These are phyloP conservation scores for Stemphylium beticola DNA, from an alignment of 2,329 filamentous ascomycete genomes.

Conservation along the genomic window DNA sequence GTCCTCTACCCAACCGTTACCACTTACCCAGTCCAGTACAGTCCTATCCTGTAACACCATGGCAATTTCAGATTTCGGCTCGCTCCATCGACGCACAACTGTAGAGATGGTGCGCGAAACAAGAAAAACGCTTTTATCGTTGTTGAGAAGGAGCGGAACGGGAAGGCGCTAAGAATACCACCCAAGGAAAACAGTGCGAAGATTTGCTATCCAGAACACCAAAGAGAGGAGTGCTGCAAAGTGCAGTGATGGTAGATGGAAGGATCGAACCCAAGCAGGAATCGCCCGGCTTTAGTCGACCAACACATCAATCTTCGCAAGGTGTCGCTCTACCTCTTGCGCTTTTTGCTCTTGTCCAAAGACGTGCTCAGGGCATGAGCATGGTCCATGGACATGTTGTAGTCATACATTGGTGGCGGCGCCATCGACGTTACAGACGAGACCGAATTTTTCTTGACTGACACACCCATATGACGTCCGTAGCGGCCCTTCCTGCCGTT, in stretches of 20 bases:
- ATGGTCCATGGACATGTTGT: constrained; percentile 28
- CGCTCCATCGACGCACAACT: constrained; percentile 4
- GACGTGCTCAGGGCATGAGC: constrained; percentile 26
- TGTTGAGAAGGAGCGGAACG: constrained; percentile 16
- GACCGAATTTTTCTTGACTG: constrained; percentile 62
- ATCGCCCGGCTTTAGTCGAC: neutral
- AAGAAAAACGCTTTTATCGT: constrained; percentile 12
- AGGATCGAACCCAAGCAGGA: constrained; percentile 1
- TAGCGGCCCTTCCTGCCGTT: constrained; percentile 97
- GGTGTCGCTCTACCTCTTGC: constrained; percentile 61
- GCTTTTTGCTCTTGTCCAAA: constrained; percentile 70
- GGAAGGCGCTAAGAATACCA: constrained; percentile 7
- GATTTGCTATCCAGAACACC: constrained; percentile 23
- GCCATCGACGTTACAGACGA: constrained; percentile 42
- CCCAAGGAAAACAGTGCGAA: constrained; percentile 9
- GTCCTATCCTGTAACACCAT: constrained; percentile 21
- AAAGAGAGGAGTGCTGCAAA: constrained; percentile 5
- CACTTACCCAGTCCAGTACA: constrained; percentile 9
- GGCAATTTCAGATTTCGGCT: constrained; percentile 14
- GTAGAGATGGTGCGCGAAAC: constrained; percentile 6
- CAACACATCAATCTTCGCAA: neutral
- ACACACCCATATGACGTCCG: constrained; percentile 71
- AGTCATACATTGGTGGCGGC: constrained; percentile 43
- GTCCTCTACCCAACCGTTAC: constrained; percentile 13
- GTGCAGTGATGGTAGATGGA: constrained; percentile 9